Percentiles rank a stretch among this genome's conserved stretches.
Conservation (phyloP, 1,139 yeast species). For the Kodamaea alishanica region DNA sequence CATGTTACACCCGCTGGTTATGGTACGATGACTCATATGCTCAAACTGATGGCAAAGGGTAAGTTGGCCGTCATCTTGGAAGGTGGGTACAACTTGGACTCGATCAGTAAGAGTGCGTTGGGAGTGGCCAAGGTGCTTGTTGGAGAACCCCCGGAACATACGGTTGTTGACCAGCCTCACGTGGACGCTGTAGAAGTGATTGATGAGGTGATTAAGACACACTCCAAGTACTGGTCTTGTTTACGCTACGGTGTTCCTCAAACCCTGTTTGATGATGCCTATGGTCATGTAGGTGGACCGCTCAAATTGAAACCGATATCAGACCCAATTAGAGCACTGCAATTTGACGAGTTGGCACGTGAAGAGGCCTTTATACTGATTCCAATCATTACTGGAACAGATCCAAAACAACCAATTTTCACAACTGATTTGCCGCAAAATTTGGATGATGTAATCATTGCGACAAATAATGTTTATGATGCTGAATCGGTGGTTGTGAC, state of each 20-base stretch:
- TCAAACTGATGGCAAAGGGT: slow-evolving; percentile 85
- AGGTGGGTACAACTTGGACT: slow-evolving; percentile 93
- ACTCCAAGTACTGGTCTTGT: slow-evolving; percentile 85
- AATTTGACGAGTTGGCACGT: slow-evolving; percentile 53
- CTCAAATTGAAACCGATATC: slow-evolving; percentile 28
- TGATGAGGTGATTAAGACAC: slow-evolving; percentile 75
- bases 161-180: slow-evolving; percentile 58
- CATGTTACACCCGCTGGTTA: slow-evolving; percentile 95
- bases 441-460: slow-evolving; percentile 67
- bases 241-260: slow-evolving; percentile 64
- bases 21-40: slow-evolving; percentile 92
- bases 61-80: slow-evolving; percentile 86
- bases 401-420: slow-evolving; percentile 28
- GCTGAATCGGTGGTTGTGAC: slow-evolving; percentile 62
- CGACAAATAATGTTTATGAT: slow-evolving; percentile 69
- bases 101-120: slow-evolving; percentile 85
- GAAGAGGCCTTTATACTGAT: slow-evolving; percentile 60
- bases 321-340: slow-evolving; percentile 72
- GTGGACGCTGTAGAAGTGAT: slow-evolving; percentile 82
- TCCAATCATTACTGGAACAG: slow-evolving; percentile 50
- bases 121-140: slow-evolving; percentile 88
- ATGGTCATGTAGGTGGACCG: slow-evolving; percentile 34
- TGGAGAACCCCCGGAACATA: slow-evolving; percentile 91
- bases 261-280: slow-evolving; percentile 39
- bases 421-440: slow-evolving; percentile 47